phyloP scores from a whole-genome alignment of 2,329 filamentous ascomycete genomes.

The Ophiostoma pallidulum region DNA sequence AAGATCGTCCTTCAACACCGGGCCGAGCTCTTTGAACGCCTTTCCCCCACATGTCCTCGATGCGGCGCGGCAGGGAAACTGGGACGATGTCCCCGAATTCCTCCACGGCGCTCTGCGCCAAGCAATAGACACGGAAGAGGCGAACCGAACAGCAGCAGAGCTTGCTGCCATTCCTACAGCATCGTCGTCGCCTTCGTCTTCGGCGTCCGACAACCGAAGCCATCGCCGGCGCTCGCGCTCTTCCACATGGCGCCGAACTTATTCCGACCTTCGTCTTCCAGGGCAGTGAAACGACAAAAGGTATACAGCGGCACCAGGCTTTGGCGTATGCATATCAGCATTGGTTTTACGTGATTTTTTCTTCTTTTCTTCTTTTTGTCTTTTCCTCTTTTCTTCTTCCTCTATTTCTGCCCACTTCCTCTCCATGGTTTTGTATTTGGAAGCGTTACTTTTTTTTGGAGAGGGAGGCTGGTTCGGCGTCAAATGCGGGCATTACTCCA shows the following conservation, averaged over 20 bases:
- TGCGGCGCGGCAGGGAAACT: slow-evolving; percentile 46
- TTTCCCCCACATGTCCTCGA: slow-evolving; percentile 44
- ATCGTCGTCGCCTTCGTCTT: neutral
- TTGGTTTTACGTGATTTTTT: too few species aligned
- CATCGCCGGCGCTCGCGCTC: too few species aligned
- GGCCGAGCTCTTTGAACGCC: slow-evolving; percentile 17
- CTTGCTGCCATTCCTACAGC: neutral
- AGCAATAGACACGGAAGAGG: slow-evolving; percentile 33
- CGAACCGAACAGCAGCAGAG: slow-evolving; percentile 4
- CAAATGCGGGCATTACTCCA: too few species aligned
- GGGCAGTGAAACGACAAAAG: neutral
- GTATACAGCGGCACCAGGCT: too few species aligned
- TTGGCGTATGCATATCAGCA: too few species aligned
- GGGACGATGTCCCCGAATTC: slow-evolving; percentile 48
- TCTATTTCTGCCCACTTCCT: too few species aligned
- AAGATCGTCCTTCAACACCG: neutral
- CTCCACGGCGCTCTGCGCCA: slow-evolving; percentile 44
- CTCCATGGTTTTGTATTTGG: neutral
- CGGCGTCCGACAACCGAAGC: too few species aligned
- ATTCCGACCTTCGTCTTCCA: neutral
- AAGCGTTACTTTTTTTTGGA: too few species aligned
- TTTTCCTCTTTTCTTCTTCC: neutral
- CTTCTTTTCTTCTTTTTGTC: neutral
- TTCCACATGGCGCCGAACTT: too few species aligned
- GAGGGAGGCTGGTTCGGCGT: too few species aligned